Conservation (phyloP, 2,329 filamentous ascomycete species). For the Venturia asperata region DNA sequence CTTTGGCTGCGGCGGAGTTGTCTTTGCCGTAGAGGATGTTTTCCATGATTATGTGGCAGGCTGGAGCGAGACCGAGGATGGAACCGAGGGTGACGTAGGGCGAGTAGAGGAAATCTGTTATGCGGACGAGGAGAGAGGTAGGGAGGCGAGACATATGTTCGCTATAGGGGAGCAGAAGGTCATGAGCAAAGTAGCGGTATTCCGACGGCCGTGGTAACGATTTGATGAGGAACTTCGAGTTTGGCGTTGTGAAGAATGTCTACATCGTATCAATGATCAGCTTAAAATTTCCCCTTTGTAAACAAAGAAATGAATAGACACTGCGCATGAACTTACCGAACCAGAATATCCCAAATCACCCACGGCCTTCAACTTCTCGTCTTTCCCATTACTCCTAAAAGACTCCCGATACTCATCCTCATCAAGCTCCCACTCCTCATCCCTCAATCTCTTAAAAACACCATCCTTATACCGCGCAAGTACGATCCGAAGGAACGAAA, state of each 20-base stretch:
- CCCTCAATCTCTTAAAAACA: constrained; percentile 47
- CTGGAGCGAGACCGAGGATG: constrained; percentile 53
- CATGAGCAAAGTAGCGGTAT: constrained; percentile 60
- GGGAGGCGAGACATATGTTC: constrained; percentile 56
- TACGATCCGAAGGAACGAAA: constrained; percentile 45
- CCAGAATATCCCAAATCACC: constrained; percentile 69
- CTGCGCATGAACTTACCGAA: constrained; percentile 42
- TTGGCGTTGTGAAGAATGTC: constrained; percentile 63
- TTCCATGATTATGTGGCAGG: constrained; percentile 72
- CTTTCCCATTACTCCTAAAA: constrained; percentile 34
- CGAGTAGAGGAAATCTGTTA: constrained; percentile 60
- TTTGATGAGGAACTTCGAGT: constrained; percentile 64
- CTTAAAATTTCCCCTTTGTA: background rate
- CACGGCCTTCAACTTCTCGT: constrained; percentile 43
- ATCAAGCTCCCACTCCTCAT: constrained; percentile 46
- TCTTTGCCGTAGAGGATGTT: constrained; percentile 60
- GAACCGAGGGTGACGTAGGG: constrained; percentile 52
- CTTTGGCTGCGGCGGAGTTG: constrained; percentile 35
- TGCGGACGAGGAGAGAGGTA: constrained; percentile 59
- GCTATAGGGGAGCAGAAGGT: constrained; percentile 58
- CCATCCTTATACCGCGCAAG: constrained; percentile 42
- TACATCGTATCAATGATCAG: constrained; percentile 26
- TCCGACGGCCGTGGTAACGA: constrained; percentile 64
- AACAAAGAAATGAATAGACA: background rate
- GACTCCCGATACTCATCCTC: constrained; percentile 49